Conservation (phyloP, 2,329 filamentous ascomycete species). For the Curvularia verruculosa region DNA sequence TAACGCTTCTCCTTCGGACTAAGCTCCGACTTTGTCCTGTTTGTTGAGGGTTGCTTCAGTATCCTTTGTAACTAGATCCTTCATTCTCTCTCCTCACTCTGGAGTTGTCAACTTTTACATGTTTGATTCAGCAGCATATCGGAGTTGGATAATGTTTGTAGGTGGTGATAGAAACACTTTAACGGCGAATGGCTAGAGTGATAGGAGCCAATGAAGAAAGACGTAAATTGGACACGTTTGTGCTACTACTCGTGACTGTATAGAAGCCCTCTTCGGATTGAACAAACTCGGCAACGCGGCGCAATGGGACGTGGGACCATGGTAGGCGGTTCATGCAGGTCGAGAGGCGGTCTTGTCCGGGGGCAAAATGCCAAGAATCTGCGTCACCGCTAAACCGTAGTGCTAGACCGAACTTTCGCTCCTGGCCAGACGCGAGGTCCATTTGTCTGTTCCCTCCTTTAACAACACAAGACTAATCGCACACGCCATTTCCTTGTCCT, state of each 20-base stretch:
- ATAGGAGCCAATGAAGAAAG: conserved; percentile 32
- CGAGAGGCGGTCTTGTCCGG: conserved; percentile 4
- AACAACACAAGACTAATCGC: conserved; percentile 22
- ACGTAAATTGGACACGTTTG: conserved; percentile 26
- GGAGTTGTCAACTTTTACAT: conserved; percentile 12
- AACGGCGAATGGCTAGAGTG: conserved; percentile 25
- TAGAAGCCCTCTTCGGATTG: background rate
- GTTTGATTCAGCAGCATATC: conserved; percentile 17
- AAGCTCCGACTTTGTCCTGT: conserved; percentile 8
- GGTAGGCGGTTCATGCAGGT: conserved; percentile 17
- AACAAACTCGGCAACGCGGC: background rate
- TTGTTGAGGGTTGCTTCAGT: conserved; percentile 11
- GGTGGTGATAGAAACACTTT: conserved; percentile 15
- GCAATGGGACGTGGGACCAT: background rate
- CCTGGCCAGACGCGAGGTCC: conserved; percentile 33
- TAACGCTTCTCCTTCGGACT: conserved; percentile 20
- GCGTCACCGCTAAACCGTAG: conserved; percentile 26
- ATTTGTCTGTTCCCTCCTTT: conserved; percentile 12
- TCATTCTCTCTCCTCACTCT: conserved; percentile 6
- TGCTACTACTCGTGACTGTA: background rate
- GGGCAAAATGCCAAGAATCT: conserved; percentile 31
- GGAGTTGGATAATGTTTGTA: conserved; percentile 23
- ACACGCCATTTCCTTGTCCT: conserved; percentile 15
- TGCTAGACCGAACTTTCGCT: conserved; percentile 42
- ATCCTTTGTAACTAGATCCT: conserved; percentile 15